Conservation (phyloP, 2,329 filamentous ascomycete genomes). For the Colletotrichum camelliae region DNA sequence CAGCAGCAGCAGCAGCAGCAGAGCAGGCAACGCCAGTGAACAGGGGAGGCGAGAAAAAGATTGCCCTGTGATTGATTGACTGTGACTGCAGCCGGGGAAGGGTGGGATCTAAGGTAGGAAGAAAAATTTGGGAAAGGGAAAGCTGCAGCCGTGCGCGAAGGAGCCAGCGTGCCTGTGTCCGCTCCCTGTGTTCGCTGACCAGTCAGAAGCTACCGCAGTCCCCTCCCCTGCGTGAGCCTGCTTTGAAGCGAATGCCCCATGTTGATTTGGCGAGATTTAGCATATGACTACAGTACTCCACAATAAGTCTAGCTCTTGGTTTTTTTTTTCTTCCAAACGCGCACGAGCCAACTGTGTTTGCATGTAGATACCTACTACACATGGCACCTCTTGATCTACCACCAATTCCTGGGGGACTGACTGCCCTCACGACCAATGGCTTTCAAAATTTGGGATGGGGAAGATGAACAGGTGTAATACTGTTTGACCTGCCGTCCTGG, state of each 20-base stretch:
- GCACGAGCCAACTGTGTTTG: neutral
- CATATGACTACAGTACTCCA: neutral
- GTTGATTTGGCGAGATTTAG: neutral
- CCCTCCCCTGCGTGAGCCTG: neutral
- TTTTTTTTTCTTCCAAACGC: neutral
- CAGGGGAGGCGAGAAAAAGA: neutral
- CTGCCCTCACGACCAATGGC: neutral
- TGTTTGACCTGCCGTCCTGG: neutral
- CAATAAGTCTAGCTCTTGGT: neutral
- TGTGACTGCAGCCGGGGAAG: neutral
- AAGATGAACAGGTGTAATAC: neutral
- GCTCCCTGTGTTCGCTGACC: neutral
- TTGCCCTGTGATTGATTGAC: neutral
- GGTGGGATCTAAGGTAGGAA: neutral
- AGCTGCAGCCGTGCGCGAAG: neutral
- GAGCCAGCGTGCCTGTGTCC: neutral
- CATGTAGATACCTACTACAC: neutral
- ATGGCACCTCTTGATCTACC: neutral
- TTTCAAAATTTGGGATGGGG: neutral
- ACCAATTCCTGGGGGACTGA: neutral
- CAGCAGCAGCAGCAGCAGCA: neutral
- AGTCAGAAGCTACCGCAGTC: neutral
- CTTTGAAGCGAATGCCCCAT: neutral
- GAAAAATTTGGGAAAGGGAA: neutral
- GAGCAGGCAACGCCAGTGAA: neutral